Conservation (phyloP, 768 basidiomycete genomes). For the Lactifluus echinatus region DNA sequence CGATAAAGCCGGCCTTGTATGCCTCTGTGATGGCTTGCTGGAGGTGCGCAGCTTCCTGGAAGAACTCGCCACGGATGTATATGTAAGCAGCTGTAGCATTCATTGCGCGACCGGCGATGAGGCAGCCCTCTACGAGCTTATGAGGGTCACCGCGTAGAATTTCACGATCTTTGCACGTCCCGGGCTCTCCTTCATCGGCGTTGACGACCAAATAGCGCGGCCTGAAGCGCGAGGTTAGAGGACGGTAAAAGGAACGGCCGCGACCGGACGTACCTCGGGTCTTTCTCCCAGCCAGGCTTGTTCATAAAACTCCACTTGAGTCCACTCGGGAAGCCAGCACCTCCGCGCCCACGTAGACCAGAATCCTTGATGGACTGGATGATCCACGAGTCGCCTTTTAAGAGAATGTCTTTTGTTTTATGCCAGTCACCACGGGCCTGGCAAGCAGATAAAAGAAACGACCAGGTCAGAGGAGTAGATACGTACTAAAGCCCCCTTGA, state of each 20-base stretch:
- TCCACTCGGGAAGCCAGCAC: conserved; percentile 94
- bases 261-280: conserved; percentile 50
- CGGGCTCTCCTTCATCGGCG: conserved; percentile 85
- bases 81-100: conserved; percentile 97
- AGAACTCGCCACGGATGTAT: conserved; percentile 98
- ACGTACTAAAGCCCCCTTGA: conserved; percentile 86
- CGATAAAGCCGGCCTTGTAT: conserved; percentile 80
- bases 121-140: conserved; percentile 95
- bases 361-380: conserved; percentile 95
- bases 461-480: too few species aligned
- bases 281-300: conserved; percentile 98
- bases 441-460: not conserved
- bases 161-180: conserved; percentile 98
- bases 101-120: conserved; percentile 95
- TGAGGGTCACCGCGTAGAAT: conserved; percentile 97
- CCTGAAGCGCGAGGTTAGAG: conserved; percentile 31
- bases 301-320: conserved; percentile 95
- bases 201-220: conserved; percentile 79
- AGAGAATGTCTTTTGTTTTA: conserved; percentile 89
- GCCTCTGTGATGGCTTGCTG: conserved; percentile 95
- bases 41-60: conserved; percentile 88
- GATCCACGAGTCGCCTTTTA: conserved; percentile 96
- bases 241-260: not conserved
- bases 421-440: conserved; percentile 98
- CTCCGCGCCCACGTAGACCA: conserved; percentile 90